Base-by-base conservation (phyloP, 345 rosid genomes). In the Lepidium sativum region DNA sequence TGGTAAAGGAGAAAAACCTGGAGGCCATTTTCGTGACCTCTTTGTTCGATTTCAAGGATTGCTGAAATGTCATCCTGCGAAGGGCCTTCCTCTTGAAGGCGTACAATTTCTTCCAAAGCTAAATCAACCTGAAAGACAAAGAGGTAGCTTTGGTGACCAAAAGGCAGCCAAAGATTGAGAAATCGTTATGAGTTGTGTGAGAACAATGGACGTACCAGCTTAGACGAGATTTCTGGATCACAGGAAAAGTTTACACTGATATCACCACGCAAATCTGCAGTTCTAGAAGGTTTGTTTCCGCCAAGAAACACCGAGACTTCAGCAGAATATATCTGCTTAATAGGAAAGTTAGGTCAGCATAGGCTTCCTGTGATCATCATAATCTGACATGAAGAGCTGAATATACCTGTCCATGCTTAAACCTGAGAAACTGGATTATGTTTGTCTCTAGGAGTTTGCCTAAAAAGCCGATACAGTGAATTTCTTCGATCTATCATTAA, bases 1-100 rank as follows among this genome's bases (percentile, higher is more conserved):
- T 27, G n/a, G 16, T 15, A 50, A 12, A 33, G 54, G 45, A 68
- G 54, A 49, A 55, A 52, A 39, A 86, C 97, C 94, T 91, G 94
- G 77, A 87, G 65, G 77, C 97, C 96, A 47, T 84, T 88, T 78
- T 91, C 97, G 65, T 88, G 88, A 70, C 95, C 90, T 82, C 96
- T 82, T 81, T 88, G 98, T 75, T 88, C 98, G 21, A 92, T 86
- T 84, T 88, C 96, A 45, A 92, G 86, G 65, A 86, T 80, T 47
- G 92, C 79, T 51, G 77, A 80, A 55, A 88, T 76, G 75, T 88
- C 96, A 75, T 85, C 78, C 45, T 81, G 85, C 14, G 81, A 70
- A 56, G 95, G 87, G 12, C 96, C 98, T 68, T 89, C 87, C 75
- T 78, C 84, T 76, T 85, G 95, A 72, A 92, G 87, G 53, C 73